Evolutionary conservation across 768 basidiomycete species (phyloP).

Genomic region (Suillus sp.): DNA sequence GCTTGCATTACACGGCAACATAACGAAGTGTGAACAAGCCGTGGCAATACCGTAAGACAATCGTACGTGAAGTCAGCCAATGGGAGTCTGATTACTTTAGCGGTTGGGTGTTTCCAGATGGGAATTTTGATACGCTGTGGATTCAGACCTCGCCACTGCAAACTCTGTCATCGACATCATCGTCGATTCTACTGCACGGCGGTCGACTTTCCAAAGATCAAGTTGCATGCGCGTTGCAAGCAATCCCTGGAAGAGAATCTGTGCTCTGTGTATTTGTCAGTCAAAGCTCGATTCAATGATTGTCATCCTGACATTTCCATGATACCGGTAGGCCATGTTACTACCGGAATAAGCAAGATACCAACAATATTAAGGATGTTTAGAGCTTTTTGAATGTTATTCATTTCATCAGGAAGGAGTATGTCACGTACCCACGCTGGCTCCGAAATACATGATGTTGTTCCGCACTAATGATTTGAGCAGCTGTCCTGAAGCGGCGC

Average conservation of each 20-base stretch:
- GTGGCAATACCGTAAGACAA: background rate
- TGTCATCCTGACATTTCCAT: background rate
- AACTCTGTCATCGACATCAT: slow-evolving; percentile 1
- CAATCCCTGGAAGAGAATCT: background rate
- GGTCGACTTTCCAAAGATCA: background rate
- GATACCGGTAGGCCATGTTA: background rate
- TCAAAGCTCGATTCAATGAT: background rate
- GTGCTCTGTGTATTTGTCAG: background rate
- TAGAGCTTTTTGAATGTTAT: slow-evolving; percentile 1
- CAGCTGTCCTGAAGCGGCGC: background rate
- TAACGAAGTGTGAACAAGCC: background rate
- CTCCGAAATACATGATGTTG: slow-evolving; percentile 3
- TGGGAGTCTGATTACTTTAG: no score
- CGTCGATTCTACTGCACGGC: background rate
- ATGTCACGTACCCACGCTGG: slow-evolving; percentile 2
- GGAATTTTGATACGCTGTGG: background rate
- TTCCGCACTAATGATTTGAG: background rate
- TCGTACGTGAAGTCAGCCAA: background rate
- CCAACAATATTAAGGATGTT: background rate
- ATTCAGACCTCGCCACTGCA: background rate
- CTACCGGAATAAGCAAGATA: background rate
- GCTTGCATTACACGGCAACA: background rate
- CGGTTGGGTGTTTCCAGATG: background rate
- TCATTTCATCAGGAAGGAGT: background rate
- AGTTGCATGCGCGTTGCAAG: slow-evolving; percentile 7